Base-by-base conservation (phyloP, 1,284 basidiomycete species). In the Microbotryum saponariae region DNA sequence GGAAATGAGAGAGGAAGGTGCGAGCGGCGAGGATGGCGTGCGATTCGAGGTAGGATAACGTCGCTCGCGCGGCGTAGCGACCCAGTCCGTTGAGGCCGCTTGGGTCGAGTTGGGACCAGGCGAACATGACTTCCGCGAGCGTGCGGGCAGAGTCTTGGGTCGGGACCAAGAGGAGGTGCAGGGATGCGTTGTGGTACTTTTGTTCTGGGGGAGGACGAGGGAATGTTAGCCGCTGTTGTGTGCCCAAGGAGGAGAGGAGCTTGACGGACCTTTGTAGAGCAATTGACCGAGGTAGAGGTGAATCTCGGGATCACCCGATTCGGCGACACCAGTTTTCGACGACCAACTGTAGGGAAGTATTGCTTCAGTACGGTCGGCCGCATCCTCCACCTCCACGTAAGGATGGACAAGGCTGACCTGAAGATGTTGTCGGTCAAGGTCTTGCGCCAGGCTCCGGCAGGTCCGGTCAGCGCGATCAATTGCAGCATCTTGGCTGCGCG, bases 271-370 rank as follows among this genome's bases (percentile, higher is more conserved):
- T 81, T 91, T 92, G 78, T 85, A 88, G 29, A 91, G 79, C 45
- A 93, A 77, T 73, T 92, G 86, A 8, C 91, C 92, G 58, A 92
- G 76, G 74, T 94, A 94, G 68, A 89, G 85, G 58, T 90, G 89
- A 53, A 97, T 78, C 59, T 82, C 82, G 42, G 85, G 84, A 78
- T 97, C 92, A 37, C 92, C 92, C 44, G 85, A 83, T 18, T 90
- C 87, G 74, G 82, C 85, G n/a, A 80, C 74, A 4, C 88, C 85
- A 65, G 82, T 79, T 72, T 85, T 88, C 12, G 84, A 80, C 52
- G 88, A 85, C 91, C 91, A 96, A 51, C 89, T 91, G 66, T 59
- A 20, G 14, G 29, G 33, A 25, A 31, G 44, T 53, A 18, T 31
- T 31, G 31, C 31, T 31, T 31, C 31, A 31, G 31, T 31, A 31